phyloP scores from a whole-genome alignment of 495 filamentous ascomycete species.

The Aspergillus ostianus region DNA sequence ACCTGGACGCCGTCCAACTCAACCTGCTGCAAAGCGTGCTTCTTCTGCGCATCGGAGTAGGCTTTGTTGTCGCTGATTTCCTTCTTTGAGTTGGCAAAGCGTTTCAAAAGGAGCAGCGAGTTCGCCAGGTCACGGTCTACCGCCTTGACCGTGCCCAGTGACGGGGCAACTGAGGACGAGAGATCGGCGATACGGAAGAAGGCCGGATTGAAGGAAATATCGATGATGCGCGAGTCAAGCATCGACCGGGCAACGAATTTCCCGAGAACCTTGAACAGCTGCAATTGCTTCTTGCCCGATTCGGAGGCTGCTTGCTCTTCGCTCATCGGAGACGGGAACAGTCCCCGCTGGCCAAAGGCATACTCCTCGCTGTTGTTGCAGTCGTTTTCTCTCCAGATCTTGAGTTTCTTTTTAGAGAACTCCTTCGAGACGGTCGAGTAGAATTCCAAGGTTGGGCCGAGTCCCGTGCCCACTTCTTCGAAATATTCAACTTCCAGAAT shows the following conservation, averaged over 20 bases:
- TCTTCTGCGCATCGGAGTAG: slow-evolving; percentile 66
- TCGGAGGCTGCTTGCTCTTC: slow-evolving; percentile 70
- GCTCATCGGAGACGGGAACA: slow-evolving; percentile 93
- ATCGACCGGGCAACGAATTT: slow-evolving; percentile 98
- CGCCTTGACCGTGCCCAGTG: slow-evolving; percentile 84
- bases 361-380: slow-evolving; percentile 73
- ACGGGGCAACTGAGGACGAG: slow-evolving; percentile 70
- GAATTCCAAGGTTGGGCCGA: slow-evolving; percentile 96
- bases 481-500: slow-evolving; percentile 98
- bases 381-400: slow-evolving; percentile 93
- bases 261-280: slow-evolving; percentile 89
- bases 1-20: slow-evolving; percentile 69
- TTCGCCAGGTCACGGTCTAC: slow-evolving; percentile 85
- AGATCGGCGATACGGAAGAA: slow-evolving; percentile 93
- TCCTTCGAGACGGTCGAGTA: slow-evolving; percentile 98
- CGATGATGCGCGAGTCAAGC: slow-evolving; percentile 97
- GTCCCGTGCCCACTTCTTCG: slow-evolving; percentile 94
- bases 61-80: slow-evolving; percentile 67
- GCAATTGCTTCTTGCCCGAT: slow-evolving; percentile 76
- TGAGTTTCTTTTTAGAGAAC: slow-evolving; percentile 94
- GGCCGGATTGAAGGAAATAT: slow-evolving; percentile 94
- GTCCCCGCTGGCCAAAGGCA: slow-evolving; percentile 78
- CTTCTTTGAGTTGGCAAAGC: slow-evolving; percentile 80
- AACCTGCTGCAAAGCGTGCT: slow-evolving; percentile 63
- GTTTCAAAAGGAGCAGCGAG: slow-evolving; percentile 84